Evolutionary conservation across 192 early-diverging fungal genomes (phyloP).

Genomic region (Umbelopsis sp.): DNA sequence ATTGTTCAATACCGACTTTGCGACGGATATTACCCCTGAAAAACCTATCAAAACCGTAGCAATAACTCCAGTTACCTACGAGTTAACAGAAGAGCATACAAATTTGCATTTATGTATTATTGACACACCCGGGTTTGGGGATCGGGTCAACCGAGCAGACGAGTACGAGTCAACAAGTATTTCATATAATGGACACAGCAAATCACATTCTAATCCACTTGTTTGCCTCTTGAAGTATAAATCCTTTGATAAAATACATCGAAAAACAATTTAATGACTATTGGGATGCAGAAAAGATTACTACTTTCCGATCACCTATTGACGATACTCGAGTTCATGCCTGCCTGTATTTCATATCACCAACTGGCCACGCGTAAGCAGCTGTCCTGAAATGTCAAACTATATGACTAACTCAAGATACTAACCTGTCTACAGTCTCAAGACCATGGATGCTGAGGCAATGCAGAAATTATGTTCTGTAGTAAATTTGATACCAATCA

Average conservation of each 20-base stretch:
- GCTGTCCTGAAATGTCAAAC: not conserved
- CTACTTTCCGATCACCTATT: slow-evolving; percentile 69
- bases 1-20: slow-evolving; percentile 91
- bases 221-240: slow-evolving; percentile 59
- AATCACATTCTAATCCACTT: not conserved
- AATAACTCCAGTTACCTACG: slow-evolving; percentile 80
- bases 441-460: slow-evolving; percentile 64
- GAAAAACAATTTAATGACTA: slow-evolving; percentile 95
- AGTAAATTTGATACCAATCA: slow-evolving; percentile 84
- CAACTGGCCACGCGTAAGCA: slow-evolving; percentile 87
- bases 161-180: slow-evolving; percentile 55
- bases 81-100: slow-evolving; percentile 91
- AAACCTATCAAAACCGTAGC: slow-evolving; percentile 83
- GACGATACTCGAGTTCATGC: slow-evolving; percentile 94
- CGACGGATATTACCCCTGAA: slow-evolving; percentile 56
- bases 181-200: no score
- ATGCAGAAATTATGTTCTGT: slow-evolving; percentile 69
- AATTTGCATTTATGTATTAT: slow-evolving; percentile 89
- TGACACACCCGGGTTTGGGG: slow-evolving; percentile 88
- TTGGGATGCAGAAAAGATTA: slow-evolving; percentile 81
- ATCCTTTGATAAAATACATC: slow-evolving; percentile 93
- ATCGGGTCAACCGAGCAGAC: slow-evolving; percentile 79
- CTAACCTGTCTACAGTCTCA: slow-evolving; percentile 38
- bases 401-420: not conserved
- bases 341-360: slow-evolving; percentile 96